Evolutionary conservation across 2,329 filamentous ascomycete genomes (phyloP).

Genomic region (Fusarium sp.): DNA sequence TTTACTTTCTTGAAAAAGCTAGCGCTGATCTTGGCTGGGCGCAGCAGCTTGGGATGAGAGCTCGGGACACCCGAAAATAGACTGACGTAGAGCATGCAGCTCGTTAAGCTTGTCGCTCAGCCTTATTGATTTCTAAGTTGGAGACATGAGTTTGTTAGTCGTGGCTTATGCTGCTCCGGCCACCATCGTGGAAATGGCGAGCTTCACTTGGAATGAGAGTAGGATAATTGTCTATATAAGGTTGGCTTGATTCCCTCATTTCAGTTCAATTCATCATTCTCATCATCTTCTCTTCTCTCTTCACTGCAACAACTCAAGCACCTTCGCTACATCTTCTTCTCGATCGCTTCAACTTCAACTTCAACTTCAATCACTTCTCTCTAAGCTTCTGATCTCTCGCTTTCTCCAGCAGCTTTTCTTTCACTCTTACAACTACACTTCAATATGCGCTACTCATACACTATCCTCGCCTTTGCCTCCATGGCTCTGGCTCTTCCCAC

Average conservation of each 20-base stretch:
- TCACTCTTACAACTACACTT: neutral
- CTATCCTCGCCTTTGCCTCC: slow-evolving; percentile 37
- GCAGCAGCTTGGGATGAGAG: slow-evolving; percentile 16
- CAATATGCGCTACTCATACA: slow-evolving; percentile 39
- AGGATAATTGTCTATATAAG: slow-evolving; percentile 19
- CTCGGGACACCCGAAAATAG: slow-evolving; percentile 29
- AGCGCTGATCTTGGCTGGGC: slow-evolving; percentile 20
- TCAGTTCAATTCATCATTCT: slow-evolving; percentile 7
- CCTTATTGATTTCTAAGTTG: neutral
- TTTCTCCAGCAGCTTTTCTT: neutral
- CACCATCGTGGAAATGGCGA: neutral
- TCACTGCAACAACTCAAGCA: neutral
- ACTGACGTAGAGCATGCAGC: slow-evolving; percentile 4
- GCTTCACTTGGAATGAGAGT: neutral
- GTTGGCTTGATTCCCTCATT: neutral
- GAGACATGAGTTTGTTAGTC: neutral
- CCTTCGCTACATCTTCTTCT: slow-evolving; percentile 4
- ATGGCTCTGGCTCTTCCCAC: slow-evolving; percentile 39
- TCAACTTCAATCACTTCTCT: neutral
- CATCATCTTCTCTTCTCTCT: slow-evolving; percentile 12
- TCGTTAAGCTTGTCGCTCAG: slow-evolving; percentile 4
- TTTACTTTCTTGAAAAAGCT: neutral
- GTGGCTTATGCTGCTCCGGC: slow-evolving; percentile 6
- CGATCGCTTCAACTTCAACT: neutral
- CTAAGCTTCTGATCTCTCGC: neutral